Percentiles rank a stretch among this genome's conserved stretches.
These are phyloP conservation scores for Solanum medicagineum DNA, from an alignment of 257 asterid genomes.

Conservation along the genomic window DNA sequence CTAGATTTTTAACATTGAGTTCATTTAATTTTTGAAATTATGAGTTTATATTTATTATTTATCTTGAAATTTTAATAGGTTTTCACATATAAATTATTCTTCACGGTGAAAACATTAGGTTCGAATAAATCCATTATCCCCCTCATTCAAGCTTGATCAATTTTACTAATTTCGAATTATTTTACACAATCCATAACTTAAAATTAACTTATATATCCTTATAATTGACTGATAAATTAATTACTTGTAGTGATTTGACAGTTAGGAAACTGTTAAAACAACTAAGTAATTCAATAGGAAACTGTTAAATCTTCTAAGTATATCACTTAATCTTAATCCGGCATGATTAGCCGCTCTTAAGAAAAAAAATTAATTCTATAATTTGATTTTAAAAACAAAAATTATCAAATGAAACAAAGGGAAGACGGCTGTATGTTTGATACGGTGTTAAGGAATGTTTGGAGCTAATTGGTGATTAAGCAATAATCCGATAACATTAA, in stretches of 20 bases:
- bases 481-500: constrained; percentile 25
- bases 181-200: neutral
- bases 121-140: neutral
- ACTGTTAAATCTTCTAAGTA: neutral
- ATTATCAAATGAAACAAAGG: neutral
- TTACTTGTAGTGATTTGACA: neutral
- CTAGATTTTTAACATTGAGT: neutral
- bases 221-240: neutral
- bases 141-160: neutral
- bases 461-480: constrained; percentile 1
- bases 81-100: neutral
- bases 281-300: neutral
- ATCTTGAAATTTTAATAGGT: too few relatives aligned
- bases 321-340: neutral
- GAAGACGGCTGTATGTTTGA: constrained; percentile 39
- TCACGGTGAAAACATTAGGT: neutral
- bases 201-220: neutral
- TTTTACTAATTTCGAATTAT: neutral
- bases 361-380: neutral
- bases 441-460: constrained; percentile 18
- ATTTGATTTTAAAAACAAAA: neutral
- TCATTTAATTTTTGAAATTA: neutral
- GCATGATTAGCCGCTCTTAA: neutral
- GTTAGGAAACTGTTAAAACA: neutral
- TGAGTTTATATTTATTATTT: too few relatives aligned